Percentiles rank a stretch among this genome's conserved stretches.
These are phyloP conservation scores for Yarrowia sp. DNA, from an alignment of 805 yeast species.

Conservation along the genomic window DNA sequence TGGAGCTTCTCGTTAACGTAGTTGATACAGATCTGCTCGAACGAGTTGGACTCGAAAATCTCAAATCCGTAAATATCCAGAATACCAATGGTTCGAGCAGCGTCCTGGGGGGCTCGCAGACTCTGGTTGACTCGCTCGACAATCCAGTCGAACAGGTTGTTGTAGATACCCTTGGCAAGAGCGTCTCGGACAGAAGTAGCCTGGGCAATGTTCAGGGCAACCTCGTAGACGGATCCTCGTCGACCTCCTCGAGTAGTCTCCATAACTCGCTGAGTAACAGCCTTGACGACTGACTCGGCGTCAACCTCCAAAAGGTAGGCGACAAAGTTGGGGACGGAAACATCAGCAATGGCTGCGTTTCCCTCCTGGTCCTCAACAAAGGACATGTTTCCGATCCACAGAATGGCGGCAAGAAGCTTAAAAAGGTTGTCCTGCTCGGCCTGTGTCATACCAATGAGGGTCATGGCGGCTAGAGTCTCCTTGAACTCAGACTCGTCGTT, in stretches of 20 bases:
- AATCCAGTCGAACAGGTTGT: constrained; percentile 93
- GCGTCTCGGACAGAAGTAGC: constrained; percentile 93
- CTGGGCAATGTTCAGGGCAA: constrained; percentile 86
- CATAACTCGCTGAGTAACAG: constrained; percentile 76
- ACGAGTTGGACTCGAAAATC: constrained; percentile 90
- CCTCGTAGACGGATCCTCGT: constrained; percentile 91
- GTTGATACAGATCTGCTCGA: constrained; percentile 93
- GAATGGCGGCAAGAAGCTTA: constrained; percentile 73
- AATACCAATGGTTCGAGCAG: constrained; percentile 77
- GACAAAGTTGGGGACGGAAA: constrained; percentile 89
- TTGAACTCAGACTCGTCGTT: constrained; percentile 77
- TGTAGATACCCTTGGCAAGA: constrained; percentile 89
- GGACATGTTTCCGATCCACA: constrained; percentile 93
- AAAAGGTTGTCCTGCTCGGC: constrained; percentile 89
- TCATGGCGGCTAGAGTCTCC: constrained; percentile 85
- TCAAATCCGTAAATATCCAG: constrained; percentile 96
- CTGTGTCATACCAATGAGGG: constrained; percentile 75
- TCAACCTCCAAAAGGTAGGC: constrained; percentile 87
- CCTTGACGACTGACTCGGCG: constrained; percentile 58
- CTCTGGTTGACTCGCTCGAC: constrained; percentile 86
- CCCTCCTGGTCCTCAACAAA: constrained; percentile 86
- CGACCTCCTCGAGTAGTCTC: constrained; percentile 88
- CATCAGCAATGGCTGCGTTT: constrained; percentile 75
- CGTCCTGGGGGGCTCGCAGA: constrained; percentile 51
- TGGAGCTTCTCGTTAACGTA: constrained; percentile 94